These are phyloP conservation scores for Entomophthora muscae DNA, from an alignment of 371 early-diverging fungal species.

Conservation along the genomic window DNA sequence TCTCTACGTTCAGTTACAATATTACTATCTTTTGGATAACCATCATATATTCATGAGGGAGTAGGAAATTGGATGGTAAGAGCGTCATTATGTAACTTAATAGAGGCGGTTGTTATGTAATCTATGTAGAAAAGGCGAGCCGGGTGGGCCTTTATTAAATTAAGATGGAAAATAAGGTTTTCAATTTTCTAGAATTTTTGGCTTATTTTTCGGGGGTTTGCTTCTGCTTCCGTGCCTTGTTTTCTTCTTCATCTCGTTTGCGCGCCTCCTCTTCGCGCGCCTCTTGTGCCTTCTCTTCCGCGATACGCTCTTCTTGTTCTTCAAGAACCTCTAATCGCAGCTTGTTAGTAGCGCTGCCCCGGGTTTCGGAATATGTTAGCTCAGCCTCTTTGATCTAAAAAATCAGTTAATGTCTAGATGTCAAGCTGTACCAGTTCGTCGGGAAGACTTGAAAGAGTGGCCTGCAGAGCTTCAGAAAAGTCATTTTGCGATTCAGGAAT, in stretches of 20 bases:
- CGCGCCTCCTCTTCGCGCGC: slow-evolving; percentile 25
- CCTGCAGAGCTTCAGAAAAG: slow-evolving; percentile 68
- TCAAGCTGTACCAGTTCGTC: slow-evolving; percentile 46
- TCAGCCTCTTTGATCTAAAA: slow-evolving; percentile 57
- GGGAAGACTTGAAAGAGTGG: slow-evolving; percentile 82
- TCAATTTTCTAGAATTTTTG: no score
- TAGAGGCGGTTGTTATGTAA: no score
- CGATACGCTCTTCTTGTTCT: slow-evolving; percentile 89
- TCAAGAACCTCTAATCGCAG: slow-evolving; percentile 84
- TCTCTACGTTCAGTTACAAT: no score
- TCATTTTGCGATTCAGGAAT: slow-evolving; percentile 14
- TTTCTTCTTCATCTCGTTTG: slow-evolving; percentile 14
- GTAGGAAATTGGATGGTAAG: no score
- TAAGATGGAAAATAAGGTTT: no score
- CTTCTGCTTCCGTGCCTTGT: no score
- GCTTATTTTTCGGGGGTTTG: no score
- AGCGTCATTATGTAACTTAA: no score
- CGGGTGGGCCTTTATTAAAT: no score
- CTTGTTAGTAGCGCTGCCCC: slow-evolving; percentile 77
- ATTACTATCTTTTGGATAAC: no score
- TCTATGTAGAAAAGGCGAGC: no score
- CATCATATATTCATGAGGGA: no score
- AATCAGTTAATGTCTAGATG: background rate
- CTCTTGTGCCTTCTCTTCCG: slow-evolving; percentile 28
- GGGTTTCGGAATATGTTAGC: slow-evolving; percentile 66